phyloP scores from a whole-genome alignment of 176 grass and related monocot species.

The Tuctoria greenei region DNA sequence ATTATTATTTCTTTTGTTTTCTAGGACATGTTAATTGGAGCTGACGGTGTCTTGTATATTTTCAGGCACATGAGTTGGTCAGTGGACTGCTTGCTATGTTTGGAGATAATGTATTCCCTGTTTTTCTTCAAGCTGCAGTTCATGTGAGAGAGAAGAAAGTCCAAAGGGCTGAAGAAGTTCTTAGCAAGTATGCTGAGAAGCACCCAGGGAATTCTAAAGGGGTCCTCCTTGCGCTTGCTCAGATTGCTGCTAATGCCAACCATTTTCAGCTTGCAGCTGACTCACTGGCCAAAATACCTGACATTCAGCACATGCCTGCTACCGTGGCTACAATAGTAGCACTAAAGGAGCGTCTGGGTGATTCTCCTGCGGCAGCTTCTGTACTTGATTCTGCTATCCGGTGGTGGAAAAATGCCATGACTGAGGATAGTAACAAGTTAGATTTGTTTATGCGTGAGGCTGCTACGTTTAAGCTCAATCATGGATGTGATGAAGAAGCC shows the following conservation, averaged over 20 bases:
- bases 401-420: constrained; percentile 93
- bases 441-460: constrained; percentile 71
- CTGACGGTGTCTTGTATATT: constrained; percentile 3
- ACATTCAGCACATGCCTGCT: constrained; percentile 86
- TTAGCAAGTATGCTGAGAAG: constrained; percentile 60
- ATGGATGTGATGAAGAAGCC: constrained; percentile 72
- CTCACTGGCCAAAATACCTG: constrained; percentile 58
- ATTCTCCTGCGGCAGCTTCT: constrained; percentile 47
- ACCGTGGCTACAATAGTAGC: constrained; percentile 73
- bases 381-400: constrained; percentile 75
- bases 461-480: constrained; percentile 84
- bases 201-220: constrained; percentile 57
- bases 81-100: constrained; percentile 56
- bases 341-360: constrained; percentile 62
- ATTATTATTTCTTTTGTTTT: not conserved
- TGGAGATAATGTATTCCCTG: constrained; percentile 54
- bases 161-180: constrained; percentile 79
- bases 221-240: constrained; percentile 71
- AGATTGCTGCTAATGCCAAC: constrained; percentile 64
- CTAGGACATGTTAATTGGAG: not conserved
- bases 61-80: constrained; percentile 74
- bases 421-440: constrained; percentile 68
- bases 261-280: constrained; percentile 82
- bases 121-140: constrained; percentile 76
- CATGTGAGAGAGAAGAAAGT: constrained; percentile 83